Base-by-base conservation (phyloP, 805 yeast species). In the Schwanniomyces pseudopolymorphus region DNA sequence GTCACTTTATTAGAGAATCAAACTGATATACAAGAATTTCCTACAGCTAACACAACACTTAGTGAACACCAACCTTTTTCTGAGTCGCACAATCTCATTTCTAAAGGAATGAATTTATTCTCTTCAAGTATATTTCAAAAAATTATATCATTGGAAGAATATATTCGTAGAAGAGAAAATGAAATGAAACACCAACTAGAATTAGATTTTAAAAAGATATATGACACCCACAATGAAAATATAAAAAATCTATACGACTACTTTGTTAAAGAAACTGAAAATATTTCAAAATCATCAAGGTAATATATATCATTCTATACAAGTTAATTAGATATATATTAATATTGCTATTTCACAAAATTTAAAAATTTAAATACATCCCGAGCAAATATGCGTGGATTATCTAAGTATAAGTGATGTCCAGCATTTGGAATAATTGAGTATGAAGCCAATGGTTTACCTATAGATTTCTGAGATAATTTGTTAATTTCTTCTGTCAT, bases 341-440 rank as follows among this genome's bases (percentile, higher is more conserved):
- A n/a, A n/a, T n/a, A n/a, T n/a, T n/a, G n/a, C 9, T 25, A 47
- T 35, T 27, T 45, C 33, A 47, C 45, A 46, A 62, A 59, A 1
- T 58, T 54, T 40, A 77, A 52, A 47, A 75, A 78, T 33, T 61
- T 58, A 46, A 64, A 63, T 1, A 69, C 43, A 33, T 46, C 59
- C 31, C 53, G 54, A 47, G 64, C 56, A 67, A 75, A 63, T 41
- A 61, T 64, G 6, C 53, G 50, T 5, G 78, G 72, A 48, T 79
- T 79, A 57, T 79, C 84, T 43, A 78, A 59, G 57, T 79, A 79
- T 22, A 79, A 58, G 59, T 79, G 84, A 53, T 79, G 84, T 4
- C 84, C 84, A 6, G 83, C 78, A 33, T 67, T 60, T 7, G 67
- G 59, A 22, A 77, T 51, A 1, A 71, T 54, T 14, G 56, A 62